phyloP scores from a whole-genome alignment of 805 yeast genomes.

The Starmerella lactis-condensi region DNA sequence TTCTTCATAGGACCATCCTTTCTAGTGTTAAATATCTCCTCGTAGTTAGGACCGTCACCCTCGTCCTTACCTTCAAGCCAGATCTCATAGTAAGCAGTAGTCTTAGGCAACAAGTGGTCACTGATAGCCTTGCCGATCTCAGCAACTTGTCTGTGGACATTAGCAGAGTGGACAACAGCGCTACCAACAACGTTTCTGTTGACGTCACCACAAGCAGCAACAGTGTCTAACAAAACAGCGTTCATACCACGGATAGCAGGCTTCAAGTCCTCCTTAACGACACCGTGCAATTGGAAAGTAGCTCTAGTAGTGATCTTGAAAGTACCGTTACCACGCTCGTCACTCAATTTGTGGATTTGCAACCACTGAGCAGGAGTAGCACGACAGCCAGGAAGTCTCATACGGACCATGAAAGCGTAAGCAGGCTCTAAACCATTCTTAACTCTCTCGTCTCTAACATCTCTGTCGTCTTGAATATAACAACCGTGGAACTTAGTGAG shows the following conservation, averaged over 20 bases:
- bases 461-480: constrained; percentile 97
- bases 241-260: constrained; percentile 88
- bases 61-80: constrained; percentile 76
- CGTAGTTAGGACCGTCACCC: constrained; percentile 44
- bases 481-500: constrained; percentile 94
- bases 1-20: constrained; percentile 56
- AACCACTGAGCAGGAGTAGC: constrained; percentile 83
- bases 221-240: constrained; percentile 72
- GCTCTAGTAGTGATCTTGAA: constrained; percentile 91
- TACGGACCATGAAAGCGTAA: constrained; percentile 91
- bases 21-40: constrained; percentile 44
- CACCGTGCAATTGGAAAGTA: constrained; percentile 89
- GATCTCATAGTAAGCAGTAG: constrained; percentile 92
- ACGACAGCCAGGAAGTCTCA: constrained; percentile 82
- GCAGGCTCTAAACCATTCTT: constrained; percentile 88
- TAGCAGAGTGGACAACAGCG: constrained; percentile 73
- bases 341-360: constrained; percentile 59
- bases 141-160: constrained; percentile 59
- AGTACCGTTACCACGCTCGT: constrained; percentile 76
- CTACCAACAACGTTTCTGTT: constrained; percentile 87
- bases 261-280: constrained; percentile 73
- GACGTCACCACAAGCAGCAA: constrained; percentile 98
- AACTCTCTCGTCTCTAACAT: constrained; percentile 80
- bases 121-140: constrained; percentile 46
- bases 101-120: constrained; percentile 68